Evolutionary conservation across 2,329 filamentous ascomycete genomes (phyloP).

Genomic region (Sporothrix phasma): DNA sequence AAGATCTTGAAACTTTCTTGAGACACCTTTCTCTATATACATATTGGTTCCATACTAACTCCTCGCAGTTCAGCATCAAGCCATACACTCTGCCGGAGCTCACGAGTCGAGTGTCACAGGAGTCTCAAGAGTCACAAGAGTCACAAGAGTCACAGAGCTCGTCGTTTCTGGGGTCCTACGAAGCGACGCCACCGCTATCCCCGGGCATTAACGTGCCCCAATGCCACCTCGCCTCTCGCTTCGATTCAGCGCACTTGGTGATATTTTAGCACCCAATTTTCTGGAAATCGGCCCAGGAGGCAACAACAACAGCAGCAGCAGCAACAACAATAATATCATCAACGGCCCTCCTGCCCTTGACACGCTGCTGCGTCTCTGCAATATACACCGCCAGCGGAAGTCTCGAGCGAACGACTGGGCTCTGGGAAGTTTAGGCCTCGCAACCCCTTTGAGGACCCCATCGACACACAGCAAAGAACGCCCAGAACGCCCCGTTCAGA

Average conservation of each 20-base stretch:
- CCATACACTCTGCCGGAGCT: constrained; percentile 20
- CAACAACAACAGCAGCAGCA: constrained; percentile 7
- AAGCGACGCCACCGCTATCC: constrained; percentile 17
- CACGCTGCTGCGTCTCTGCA: constrained; percentile 24
- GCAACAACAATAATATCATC: constrained; percentile 12
- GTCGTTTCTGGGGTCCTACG: constrained; percentile 11
- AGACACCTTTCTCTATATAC: background rate
- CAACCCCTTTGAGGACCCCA: background rate
- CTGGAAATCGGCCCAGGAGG: constrained; percentile 19
- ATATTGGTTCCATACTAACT: background rate
- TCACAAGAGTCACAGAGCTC: background rate
- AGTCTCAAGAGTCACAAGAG: constrained; percentile 15
- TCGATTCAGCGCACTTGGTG: constrained; percentile 20
- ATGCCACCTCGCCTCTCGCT: constrained; percentile 23
- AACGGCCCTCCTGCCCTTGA: constrained; percentile 18
- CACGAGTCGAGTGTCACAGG: constrained; percentile 1
- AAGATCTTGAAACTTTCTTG: background rate
- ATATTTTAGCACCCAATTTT: constrained; percentile 16
- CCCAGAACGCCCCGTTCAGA: background rate
- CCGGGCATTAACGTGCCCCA: constrained; percentile 16
- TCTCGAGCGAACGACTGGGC: background rate
- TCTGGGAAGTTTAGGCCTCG: background rate
- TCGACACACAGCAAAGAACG: background rate
- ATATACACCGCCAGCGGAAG: constrained; percentile 20
- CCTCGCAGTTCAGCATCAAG: constrained; percentile 23